Percentiles rank a stretch among this genome's conserved stretches.
phyloP scores from a whole-genome alignment of 352 stramenopile genomes.

The Phytopythium litorale region DNA sequence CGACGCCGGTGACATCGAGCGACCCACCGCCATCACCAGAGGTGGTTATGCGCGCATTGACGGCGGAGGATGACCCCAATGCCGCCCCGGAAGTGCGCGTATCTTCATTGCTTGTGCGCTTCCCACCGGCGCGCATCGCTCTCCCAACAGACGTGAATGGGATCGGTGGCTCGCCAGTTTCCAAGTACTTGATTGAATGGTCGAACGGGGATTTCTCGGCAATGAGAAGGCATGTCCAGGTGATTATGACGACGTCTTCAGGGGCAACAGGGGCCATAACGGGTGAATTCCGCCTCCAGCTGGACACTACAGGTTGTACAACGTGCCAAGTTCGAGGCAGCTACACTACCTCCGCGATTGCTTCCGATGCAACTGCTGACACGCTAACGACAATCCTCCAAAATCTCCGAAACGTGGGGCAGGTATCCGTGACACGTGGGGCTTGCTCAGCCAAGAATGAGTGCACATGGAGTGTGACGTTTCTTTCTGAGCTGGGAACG shows the following conservation, averaged over 20 bases:
- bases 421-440: constrained; percentile 70
- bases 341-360: constrained; percentile 70
- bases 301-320: constrained; percentile 82
- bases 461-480: constrained; percentile 80
- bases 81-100: constrained; percentile 44
- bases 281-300: constrained; percentile 73
- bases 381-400: constrained; percentile 83
- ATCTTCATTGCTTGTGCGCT: constrained; percentile 84
- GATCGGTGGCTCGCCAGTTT: constrained; percentile 78
- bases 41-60: constrained; percentile 47
- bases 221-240: constrained; percentile 61
- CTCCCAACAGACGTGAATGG: constrained; percentile 64
- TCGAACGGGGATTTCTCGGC: constrained; percentile 68
- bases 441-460: constrained; percentile 43
- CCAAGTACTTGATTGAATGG: constrained; percentile 94
- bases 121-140: constrained; percentile 55
- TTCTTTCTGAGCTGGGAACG: constrained; percentile 55
- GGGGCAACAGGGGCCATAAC: constrained; percentile 24
- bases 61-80: constrained; percentile 24
- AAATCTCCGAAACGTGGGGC: constrained; percentile 93
- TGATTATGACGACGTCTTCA: constrained; percentile 49
- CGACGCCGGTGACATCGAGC: constrained; percentile 82
- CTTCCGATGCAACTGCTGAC: constrained; percentile 44
- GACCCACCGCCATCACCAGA: constrained; percentile 83
- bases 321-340: constrained; percentile 67